These are phyloP conservation scores for Metschnikowia matae DNA, from an alignment of 805 yeast genomes.

Conservation along the genomic window DNA sequence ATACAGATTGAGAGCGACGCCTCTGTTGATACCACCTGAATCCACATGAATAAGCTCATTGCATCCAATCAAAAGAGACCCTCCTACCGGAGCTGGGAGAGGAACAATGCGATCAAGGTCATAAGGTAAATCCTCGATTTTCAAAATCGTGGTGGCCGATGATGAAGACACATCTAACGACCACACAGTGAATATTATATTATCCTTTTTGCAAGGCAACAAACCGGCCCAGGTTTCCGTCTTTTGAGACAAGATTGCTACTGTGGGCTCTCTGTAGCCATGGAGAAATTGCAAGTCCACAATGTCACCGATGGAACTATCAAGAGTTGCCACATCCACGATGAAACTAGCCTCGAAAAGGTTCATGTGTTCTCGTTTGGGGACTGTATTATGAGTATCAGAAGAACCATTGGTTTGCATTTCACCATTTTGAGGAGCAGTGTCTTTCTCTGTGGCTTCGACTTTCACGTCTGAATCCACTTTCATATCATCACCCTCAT, in stretches of 20 bases:
- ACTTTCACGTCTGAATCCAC: slow-evolving; percentile 6
- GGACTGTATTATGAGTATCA: neutral
- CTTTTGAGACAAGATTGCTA: slow-evolving; percentile 59
- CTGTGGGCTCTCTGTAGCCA: slow-evolving; percentile 78
- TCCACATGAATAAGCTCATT: slow-evolving; percentile 79
- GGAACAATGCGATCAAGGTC: slow-evolving; percentile 67
- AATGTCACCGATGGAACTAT: slow-evolving; percentile 56
- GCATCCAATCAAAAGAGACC: slow-evolving; percentile 65
- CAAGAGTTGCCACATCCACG: slow-evolving; percentile 53
- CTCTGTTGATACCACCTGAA: slow-evolving; percentile 63
- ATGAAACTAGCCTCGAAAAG: slow-evolving; percentile 55
- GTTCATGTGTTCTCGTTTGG: slow-evolving; percentile 2
- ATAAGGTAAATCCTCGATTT: slow-evolving; percentile 64
- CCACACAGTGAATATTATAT: slow-evolving; percentile 54
- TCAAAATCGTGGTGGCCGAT: slow-evolving; percentile 63
- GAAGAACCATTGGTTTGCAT: neutral
- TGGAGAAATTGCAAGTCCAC: slow-evolving; percentile 68
- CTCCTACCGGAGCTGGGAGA: slow-evolving; percentile 61
- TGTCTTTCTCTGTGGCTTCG: neutral
- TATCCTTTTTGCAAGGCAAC: slow-evolving; percentile 58
- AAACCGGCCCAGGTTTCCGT: slow-evolving; percentile 76
- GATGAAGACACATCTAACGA: slow-evolving; percentile 60
- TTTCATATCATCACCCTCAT: slow-evolving; percentile 33
- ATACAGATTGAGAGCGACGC: slow-evolving; percentile 59
- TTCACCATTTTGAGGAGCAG: neutral